Conservation (phyloP, 257 asterid genomes). For the Primulina tabacum region DNA sequence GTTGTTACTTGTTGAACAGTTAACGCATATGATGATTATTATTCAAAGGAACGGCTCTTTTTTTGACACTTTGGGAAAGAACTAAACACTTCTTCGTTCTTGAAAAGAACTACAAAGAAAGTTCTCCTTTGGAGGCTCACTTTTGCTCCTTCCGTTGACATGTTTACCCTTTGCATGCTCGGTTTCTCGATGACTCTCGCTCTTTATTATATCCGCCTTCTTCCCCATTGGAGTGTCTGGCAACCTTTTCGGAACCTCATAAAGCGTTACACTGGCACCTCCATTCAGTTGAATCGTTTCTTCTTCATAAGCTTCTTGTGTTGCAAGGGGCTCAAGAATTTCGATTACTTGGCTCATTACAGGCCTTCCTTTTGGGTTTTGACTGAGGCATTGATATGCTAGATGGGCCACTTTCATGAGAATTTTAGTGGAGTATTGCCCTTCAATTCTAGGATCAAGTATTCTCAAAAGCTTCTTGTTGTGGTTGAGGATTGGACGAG, state of each 20-base stretch:
- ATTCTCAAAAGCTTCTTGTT: constrained; percentile 66
- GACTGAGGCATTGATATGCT: constrained; percentile 88
- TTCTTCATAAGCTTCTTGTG: constrained; percentile 41
- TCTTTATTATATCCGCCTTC: constrained; percentile 14
- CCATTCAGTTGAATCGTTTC: constrained; percentile 38
- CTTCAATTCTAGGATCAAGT: constrained; percentile 86
- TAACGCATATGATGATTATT: too few relatives aligned
- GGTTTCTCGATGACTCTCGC: constrained; percentile 35
- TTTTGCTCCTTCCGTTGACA: constrained; percentile 52
- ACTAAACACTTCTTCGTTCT: constrained; percentile 13
- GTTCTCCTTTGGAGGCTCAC: constrained; percentile 64
- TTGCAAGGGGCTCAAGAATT: constrained; percentile 69
- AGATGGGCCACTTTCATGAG: constrained; percentile 77
- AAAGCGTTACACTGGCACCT: constrained; percentile 58
- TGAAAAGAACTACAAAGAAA: constrained; percentile 43
- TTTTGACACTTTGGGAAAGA: too few relatives aligned
- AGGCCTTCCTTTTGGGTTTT: constrained; percentile 90
- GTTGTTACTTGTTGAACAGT: too few relatives aligned
- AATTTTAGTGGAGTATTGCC: constrained; percentile 64
- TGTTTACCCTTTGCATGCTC: constrained; percentile 28
- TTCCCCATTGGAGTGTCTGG: constrained; percentile 22
- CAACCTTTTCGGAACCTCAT: constrained; percentile 48
- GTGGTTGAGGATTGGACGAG: constrained; percentile 78
- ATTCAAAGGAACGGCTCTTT: too few relatives aligned
- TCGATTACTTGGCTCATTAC: constrained; percentile 81